phyloP scores from a whole-genome alignment of 208 protist species.

The Tritrichomonas musculus region DNA sequence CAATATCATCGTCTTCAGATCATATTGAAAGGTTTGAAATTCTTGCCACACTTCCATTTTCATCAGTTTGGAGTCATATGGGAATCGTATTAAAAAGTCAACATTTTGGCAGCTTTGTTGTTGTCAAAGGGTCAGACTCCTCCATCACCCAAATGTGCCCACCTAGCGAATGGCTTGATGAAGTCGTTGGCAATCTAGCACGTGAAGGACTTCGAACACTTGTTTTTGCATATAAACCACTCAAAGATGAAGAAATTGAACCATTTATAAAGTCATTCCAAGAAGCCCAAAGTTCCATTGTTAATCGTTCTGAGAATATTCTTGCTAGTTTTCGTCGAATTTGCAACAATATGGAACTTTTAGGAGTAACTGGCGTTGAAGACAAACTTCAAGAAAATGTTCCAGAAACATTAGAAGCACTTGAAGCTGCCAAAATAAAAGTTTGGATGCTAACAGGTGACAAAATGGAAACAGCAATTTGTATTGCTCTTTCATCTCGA shows the following conservation, averaged over 20 bases:
- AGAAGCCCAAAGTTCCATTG: not conserved
- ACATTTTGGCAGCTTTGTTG: slow-evolving; percentile 80
- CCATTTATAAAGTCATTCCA: slow-evolving; percentile 53
- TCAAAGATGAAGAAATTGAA: slow-evolving; percentile 70
- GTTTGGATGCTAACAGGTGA: slow-evolving; percentile 98
- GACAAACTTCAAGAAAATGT: slow-evolving; percentile 81
- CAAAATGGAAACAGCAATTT: slow-evolving; percentile 68
- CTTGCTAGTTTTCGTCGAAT: slow-evolving; percentile 64
- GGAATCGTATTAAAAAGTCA: slow-evolving; percentile 81
- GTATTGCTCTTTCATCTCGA: slow-evolving; percentile 43
- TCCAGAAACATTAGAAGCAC: slow-evolving; percentile 71
- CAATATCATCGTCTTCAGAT: not conserved
- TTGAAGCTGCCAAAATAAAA: slow-evolving; percentile 89
- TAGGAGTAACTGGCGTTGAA: slow-evolving; percentile 89
- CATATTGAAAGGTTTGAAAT: slow-evolving; percentile 68
- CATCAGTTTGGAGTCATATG: slow-evolving; percentile 92
- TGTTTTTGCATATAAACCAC: slow-evolving; percentile 68
- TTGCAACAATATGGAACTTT: slow-evolving; percentile 72
- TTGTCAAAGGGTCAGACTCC: slow-evolving; percentile 30
- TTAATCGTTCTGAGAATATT: slow-evolving; percentile 46
- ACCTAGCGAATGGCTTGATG: slow-evolving; percentile 77
- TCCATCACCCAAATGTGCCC: slow-evolving; percentile 59
- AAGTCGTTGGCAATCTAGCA: slow-evolving; percentile 88
- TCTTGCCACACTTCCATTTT: slow-evolving; percentile 91
- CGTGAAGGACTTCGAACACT: slow-evolving; percentile 82